Evolutionary conservation across 1,139 yeast species (phyloP), one percentile per base, ranked within the genome.

Genomic region (Arxiozyma telluris): DNA sequence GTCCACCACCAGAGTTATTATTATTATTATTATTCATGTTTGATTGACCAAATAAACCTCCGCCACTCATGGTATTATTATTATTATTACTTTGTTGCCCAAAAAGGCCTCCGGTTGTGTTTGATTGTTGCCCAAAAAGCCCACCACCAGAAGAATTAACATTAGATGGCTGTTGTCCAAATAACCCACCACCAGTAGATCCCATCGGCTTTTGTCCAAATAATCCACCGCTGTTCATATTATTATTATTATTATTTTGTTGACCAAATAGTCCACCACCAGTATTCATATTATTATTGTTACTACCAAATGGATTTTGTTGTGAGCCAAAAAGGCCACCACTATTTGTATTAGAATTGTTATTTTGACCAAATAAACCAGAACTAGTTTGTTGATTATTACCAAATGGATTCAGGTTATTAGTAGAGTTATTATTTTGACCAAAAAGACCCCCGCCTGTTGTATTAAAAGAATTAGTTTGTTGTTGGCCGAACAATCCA

Each of bases 381-480:
- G 44, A 27, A 21, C 53, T 45, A 22, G 52, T 34, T 34, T 46
- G 49, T 49, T 42, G 43, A 39, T 44, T 50, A 20, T 23, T 50
- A 22, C 52, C 46, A 43, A 49, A 43, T 41, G 50, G 46, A 17
- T 25, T 49, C 47, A 39, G 23, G 9, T 25, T 30, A 27, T 11
- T 49, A 9, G 38, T 54, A 15, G 39, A 15, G 62, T 44, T 56
- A 53, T 59, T 50, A 17, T 64, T 52, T 27, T 60, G 59, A 15
- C 80, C 80, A 68, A 78, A 76, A 15, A 75, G 61, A 3, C 76
- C 73, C n/a, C 74, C 73, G 18, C 38, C n/a, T 23, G 44, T 17
- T 7, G 44, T 25, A 9, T 44, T 30, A 22, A n/a, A 23, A 41
- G 38, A 49, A 30, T 51, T 52, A 21, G 51, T 45, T n/a, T 53